Base-by-base conservation (phyloP, 257 asterid species). In the Penstemon barbatus region DNA sequence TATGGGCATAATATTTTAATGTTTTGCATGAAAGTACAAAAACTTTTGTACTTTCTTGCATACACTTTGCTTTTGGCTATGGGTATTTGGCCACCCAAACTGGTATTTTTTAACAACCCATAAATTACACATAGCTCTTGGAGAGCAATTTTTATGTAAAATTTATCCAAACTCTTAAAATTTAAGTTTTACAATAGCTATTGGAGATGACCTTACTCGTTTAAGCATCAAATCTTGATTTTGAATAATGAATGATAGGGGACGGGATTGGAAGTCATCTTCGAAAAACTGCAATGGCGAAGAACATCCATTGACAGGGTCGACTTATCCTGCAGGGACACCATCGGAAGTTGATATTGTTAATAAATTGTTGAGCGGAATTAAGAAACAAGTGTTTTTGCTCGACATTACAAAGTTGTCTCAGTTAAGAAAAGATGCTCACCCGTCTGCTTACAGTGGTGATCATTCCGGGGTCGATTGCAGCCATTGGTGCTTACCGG, bases 401-500 rank as follows among this genome's bases (percentile, higher is more conserved):
- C 80, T 89, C 3, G 87, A 89, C 33, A 86, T 86, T 39, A 89
- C 94, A 51, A 61, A 68, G 11, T 9, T 89, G 1, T 89, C 96
- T 4, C 89, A 84, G 5, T 42, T 89, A 5, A 79, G 94, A 58
- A 86, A 86, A 71, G 89, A 89, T 48, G 94, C 83, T 7, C 91
- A 86, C 61, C 88, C 88, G 45, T 48, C 0, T 72, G 83, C 62
- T 58, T 74, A 75, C 57, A 88, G 81, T 61, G 71, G 12, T 2
- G 18, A 6, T 6, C 18, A 38, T 65, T 76, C 3, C 39, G 54
- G 6, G 86, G 84, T 86, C 84, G 92, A 88, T 39, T 88, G 90
- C 68, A 80, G 83, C 2, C 95, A 88, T 66, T 88, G 95, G 95
- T 88, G 92, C 70, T 33, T 88, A 12, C 85, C 86, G 18, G 92